Evolutionary conservation across 2,329 filamentous ascomycete species (phyloP).

Genomic region (Cladosporium sp.): DNA sequence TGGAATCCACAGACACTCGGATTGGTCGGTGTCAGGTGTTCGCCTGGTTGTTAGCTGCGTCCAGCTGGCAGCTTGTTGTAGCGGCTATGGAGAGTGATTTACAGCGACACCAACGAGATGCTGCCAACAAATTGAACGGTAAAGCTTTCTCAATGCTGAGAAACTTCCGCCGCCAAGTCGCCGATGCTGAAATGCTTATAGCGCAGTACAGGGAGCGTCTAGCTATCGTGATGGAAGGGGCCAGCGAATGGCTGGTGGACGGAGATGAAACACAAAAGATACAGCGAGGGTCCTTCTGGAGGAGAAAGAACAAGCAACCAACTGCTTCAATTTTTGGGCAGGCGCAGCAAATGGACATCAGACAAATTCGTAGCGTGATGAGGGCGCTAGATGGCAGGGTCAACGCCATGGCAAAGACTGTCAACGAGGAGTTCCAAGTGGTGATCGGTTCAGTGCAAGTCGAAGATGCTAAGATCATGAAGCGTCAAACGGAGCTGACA

Average conservation of each 20-base stretch:
- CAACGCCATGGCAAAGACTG: neutral
- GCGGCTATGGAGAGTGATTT: neutral
- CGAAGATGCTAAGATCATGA: neutral
- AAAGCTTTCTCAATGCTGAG: neutral
- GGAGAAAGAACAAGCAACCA: neutral
- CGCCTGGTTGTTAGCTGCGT: neutral
- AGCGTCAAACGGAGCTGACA: neutral
- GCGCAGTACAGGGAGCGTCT: neutral
- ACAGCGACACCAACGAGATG: neutral
- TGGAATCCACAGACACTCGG: neutral
- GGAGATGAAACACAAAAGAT: neutral
- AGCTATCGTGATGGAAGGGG: neutral
- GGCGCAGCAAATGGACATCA: neutral
- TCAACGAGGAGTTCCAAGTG: conserved; percentile 3
- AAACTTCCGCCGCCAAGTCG: neutral
- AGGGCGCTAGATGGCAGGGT: neutral
- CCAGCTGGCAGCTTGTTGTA: neutral
- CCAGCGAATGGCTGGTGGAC: neutral
- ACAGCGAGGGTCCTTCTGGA: neutral
- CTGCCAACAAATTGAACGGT: neutral
- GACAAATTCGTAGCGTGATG: neutral
- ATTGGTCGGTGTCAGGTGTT: neutral
- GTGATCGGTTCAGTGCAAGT: neutral
- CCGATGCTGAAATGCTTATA: neutral
- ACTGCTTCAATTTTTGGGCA: neutral